Evolutionary conservation across 352 stramenopile species (phyloP), one percentile per base, ranked within the genome.

Genomic region (Phytopythium litorale): DNA sequence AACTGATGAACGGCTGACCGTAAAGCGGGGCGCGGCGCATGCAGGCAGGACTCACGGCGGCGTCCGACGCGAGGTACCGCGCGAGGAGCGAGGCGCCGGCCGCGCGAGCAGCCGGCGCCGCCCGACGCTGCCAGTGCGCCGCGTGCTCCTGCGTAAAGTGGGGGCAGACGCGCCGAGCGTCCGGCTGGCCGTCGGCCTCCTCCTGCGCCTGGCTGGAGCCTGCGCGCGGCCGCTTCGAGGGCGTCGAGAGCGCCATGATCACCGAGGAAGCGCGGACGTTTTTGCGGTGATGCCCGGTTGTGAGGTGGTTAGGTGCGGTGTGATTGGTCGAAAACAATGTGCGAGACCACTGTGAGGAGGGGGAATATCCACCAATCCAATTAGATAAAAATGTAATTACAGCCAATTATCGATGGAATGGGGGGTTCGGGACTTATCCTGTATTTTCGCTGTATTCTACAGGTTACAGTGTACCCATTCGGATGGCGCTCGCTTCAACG

Each of bases 1-100:
- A 28, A 7, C 28, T 32, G 28, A 4, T 32, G 28, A 32, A 5
- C 28, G 4, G 28, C 28, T 32, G 28, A 0, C 28, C 28, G 0
- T 7, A 4, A 6, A 32, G 28, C 28, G 28, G 28, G 3, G 28
- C 5, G 28, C 7, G 19, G 3, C 8, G 7, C n/a, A 23, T 23
- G 45, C n/a, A 32, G 0, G 11, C 9, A 8, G 7, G 7, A 51
- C 45, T 19, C 21, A 51, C 45, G 4, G 45, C 21, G 45, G 21
- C 21, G 9, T 51, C 45, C 4, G 45, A 32, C 21, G 32, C 56
- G 16, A 69, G 33, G 37, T 71, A 76, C 53, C 52, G 49, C 54
- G 70, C 62, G 28, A 76, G 30, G 19, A 57, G 57, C 19, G 56
- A 43, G 3, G 64, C 46, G 8, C 66, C 55, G 37, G 46, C 60